phyloP scores from a whole-genome alignment of 495 filamentous ascomycete genomes.

The Penicillium argentinense region DNA sequence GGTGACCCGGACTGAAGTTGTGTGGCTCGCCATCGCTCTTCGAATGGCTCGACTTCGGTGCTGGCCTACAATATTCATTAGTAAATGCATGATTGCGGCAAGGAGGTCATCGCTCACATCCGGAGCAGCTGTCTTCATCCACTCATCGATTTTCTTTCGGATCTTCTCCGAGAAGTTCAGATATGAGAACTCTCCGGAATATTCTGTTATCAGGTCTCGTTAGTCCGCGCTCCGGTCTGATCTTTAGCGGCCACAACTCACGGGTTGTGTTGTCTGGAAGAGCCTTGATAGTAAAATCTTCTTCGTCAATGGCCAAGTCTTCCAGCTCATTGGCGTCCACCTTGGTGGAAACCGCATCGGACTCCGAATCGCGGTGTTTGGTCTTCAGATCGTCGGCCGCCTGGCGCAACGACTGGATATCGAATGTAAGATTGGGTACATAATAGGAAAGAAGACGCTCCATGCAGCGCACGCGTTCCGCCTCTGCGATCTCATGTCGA shows the following conservation, averaged over 20 bases:
- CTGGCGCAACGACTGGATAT: slow-evolving; percentile 43
- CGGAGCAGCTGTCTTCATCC: slow-evolving; percentile 45
- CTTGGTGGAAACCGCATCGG: slow-evolving; percentile 33
- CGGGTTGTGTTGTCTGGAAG: slow-evolving; percentile 49
- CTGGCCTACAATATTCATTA: slow-evolving; percentile 29
- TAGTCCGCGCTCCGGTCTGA: neutral
- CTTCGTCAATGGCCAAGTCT: slow-evolving; percentile 45
- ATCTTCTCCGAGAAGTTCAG: slow-evolving; percentile 53
- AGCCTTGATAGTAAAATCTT: slow-evolving; percentile 48
- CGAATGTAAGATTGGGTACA: slow-evolving; percentile 44
- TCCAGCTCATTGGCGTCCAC: slow-evolving; percentile 41
- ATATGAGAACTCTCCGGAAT: slow-evolving; percentile 54
- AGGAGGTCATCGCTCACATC: slow-evolving; percentile 30
- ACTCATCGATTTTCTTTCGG: slow-evolving; percentile 48
- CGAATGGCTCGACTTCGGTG: slow-evolving; percentile 43
- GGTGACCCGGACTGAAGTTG: slow-evolving; percentile 49
- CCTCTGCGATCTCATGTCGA: slow-evolving; percentile 44
- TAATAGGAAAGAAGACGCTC: slow-evolving; percentile 44
- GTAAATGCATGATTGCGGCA: neutral
- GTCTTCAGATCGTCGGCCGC: slow-evolving; percentile 39
- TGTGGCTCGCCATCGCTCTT: slow-evolving; percentile 50
- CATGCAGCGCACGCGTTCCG: slow-evolving; percentile 46
- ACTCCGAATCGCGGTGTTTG: slow-evolving; percentile 39
- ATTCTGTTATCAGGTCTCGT: slow-evolving; percentile 32
- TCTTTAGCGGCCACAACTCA: slow-evolving; percentile 18